Evolutionary conservation across 495 filamentous ascomycete species (phyloP).

Genomic region (Neurospora sp.): DNA sequence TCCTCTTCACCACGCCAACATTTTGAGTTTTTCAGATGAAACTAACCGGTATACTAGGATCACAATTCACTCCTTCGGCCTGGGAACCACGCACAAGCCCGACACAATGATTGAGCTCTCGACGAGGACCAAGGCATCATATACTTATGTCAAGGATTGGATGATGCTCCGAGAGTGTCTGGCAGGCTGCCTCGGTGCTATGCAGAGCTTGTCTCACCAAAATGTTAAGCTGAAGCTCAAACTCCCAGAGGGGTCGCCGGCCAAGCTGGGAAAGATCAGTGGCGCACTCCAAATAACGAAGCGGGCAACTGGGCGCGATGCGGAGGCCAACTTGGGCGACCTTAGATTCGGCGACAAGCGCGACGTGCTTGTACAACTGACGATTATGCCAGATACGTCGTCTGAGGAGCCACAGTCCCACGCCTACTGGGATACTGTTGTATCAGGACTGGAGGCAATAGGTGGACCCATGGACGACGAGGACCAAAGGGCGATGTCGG

Average conservation of each 20-base stretch:
- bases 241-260: constrained; percentile 90
- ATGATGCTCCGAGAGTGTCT: constrained; percentile 99
- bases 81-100: constrained; percentile 95
- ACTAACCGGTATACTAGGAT: constrained; percentile 46
- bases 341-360: constrained; percentile 95
- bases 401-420: constrained; percentile 82
- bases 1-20: background rate
- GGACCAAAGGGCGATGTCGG: constrained; percentile 70
- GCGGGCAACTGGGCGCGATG: constrained; percentile 91
- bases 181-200: constrained; percentile 85
- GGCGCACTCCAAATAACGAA: constrained; percentile 95
- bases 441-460: constrained; percentile 89
- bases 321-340: constrained; percentile 87
- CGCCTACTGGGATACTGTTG: constrained; percentile 93
- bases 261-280: constrained; percentile 97
- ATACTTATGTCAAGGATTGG: constrained; percentile 99
- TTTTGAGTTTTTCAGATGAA: background rate
- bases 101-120: constrained; percentile 98
- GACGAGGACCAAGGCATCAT: constrained; percentile 90
- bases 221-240: constrained; percentile 96
- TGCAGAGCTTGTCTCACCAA: constrained; percentile 96
- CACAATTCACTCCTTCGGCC: constrained; percentile 90
- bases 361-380: constrained; percentile 90
- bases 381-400: constrained; percentile 80
- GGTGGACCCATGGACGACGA: constrained; percentile 86